Evolutionary conservation across 352 stramenopile species (phyloP).

Genomic region (Aphanomyces invadans): DNA sequence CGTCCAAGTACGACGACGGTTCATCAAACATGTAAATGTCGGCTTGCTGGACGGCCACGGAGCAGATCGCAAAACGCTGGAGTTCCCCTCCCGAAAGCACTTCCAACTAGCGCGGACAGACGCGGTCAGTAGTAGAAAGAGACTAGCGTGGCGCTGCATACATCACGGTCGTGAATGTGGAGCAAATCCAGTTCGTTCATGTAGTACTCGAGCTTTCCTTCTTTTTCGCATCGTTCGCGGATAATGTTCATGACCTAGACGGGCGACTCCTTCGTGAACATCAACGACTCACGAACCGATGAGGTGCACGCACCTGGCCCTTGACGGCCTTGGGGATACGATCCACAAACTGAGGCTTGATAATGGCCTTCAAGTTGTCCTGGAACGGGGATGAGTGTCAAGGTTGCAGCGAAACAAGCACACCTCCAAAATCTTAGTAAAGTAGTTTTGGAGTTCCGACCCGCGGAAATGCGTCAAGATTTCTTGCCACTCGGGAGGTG

Average conservation of each 20-base stretch:
- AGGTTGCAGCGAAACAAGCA: not conserved
- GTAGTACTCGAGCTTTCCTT: conserved; percentile 73
- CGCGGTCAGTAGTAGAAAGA: not conserved
- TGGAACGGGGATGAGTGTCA: conserved; percentile 28
- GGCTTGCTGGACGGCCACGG: conserved; percentile 91
- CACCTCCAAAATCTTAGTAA: conserved; percentile 96
- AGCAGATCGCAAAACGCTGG: conserved; percentile 98
- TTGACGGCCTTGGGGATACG: conserved; percentile 97
- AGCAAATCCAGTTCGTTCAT: conserved; percentile 91
- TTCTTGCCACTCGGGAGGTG: conserved; percentile 98
- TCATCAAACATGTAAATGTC: conserved; percentile 99
- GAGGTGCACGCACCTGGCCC: conserved; percentile 73
- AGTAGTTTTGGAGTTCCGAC: conserved; percentile 99
- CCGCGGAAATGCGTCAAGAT: conserved; percentile 98
- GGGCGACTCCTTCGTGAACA: no score
- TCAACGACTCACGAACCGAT: no score
- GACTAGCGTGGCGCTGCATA: conserved; percentile 49
- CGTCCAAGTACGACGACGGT: conserved; percentile 98
- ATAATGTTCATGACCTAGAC: conserved; percentile 84
- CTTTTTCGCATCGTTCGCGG: conserved; percentile 88
- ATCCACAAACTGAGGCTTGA: conserved; percentile 99
- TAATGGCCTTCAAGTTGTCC: conserved; percentile 99
- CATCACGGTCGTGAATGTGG: conserved; percentile 96
- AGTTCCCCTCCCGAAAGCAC: conserved; percentile 97
- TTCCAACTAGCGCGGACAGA: conserved; percentile 25